Evolutionary conservation across 192 early-diverging fungal species (phyloP), one percentile per base, ranked within the genome.

Genomic region (Funneliformis mosseae): DNA sequence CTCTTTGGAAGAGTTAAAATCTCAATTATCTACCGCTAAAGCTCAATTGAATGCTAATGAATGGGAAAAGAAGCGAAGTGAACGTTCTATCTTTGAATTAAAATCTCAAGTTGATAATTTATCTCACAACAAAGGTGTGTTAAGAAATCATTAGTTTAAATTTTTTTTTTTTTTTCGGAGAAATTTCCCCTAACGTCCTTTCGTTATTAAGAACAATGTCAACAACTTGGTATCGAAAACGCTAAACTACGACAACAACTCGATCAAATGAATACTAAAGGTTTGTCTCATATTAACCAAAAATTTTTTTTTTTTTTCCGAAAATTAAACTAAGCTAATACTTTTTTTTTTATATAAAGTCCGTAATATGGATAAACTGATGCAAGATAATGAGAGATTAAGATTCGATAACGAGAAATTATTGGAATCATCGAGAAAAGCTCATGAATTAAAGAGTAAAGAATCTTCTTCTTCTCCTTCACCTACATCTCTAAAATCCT

Each of bases 41-140:
- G 68, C 68, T 42, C 8, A 70, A 70, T 21, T 70, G 21, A 70
- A 70, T 43, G 63, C 63, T 28, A 14, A 11, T 21, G 68, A 70
- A 3, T 70, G 68, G 68, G 42, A 25, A 70, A 70, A 70, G 39
- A 70, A 43, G 9, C 68, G 68, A 43, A 43, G 42, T 43, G 68
- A 69, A 69, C 38, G 33, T 42, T 8, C 12, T 8, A 69, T 43
- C 3, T 69, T 39, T 21, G 68, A 69, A n/a, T 41, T 41, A 41
- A 69, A 5, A 41, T 9, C 8, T 43, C 4, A 69, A 69, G 2
- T 23, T 10, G n/a, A 45, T n/a, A 43, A 3, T n/a, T 70, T 70
- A 70, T 1, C 3, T 43, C 16, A 16, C 0, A n/a, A 21, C 0
- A 21, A 43, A 11, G 33, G 28, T n/a, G 3, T 42, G 21, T 41